Conservation (phyloP, 106 monocot genomes). For the Acorus calamus region DNA sequence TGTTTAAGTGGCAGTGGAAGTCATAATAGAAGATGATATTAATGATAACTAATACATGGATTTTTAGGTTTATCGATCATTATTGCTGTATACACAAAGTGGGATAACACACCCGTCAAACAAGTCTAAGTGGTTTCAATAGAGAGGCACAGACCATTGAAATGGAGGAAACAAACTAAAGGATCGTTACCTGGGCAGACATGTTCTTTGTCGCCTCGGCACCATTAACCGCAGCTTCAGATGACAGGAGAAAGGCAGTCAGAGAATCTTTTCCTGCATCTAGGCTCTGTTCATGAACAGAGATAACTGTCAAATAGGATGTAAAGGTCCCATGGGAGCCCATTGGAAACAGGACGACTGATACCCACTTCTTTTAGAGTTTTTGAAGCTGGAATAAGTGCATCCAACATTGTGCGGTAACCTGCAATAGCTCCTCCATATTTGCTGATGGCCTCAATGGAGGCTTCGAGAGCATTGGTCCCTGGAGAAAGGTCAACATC, state of each 20-base stretch:
- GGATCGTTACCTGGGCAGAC: conserved; percentile 54
- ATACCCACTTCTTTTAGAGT: conserved; percentile 55
- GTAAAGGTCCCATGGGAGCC: no score
- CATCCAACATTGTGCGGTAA: conserved; percentile 92
- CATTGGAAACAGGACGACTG: no score
- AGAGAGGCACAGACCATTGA: no score
- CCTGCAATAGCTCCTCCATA: conserved; percentile 88
- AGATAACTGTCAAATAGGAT: no score
- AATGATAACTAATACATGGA: no score
- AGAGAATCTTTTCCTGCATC: conserved; percentile 58
- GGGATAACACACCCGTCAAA: no score
- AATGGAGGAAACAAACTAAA: no score
- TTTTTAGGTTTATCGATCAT: no score
- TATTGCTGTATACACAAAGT: no score
- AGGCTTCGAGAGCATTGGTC: conserved; percentile 70
- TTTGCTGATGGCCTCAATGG: conserved; percentile 79
- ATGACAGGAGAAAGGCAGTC: conserved; percentile 57
- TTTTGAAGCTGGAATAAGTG: conserved; percentile 70
- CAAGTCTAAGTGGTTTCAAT: no score
- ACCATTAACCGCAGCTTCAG: conserved; percentile 71
- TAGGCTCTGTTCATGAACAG: conserved; percentile 33
- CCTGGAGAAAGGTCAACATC: conserved; percentile 30
- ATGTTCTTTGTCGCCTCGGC: conserved; percentile 80
- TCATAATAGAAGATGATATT: no score
- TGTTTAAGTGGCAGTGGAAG: no score